Evolutionary conservation across 1,284 basidiomycete genomes (phyloP), one percentile per base, ranked within the genome.

Genomic region (Flammula alnicola): DNA sequence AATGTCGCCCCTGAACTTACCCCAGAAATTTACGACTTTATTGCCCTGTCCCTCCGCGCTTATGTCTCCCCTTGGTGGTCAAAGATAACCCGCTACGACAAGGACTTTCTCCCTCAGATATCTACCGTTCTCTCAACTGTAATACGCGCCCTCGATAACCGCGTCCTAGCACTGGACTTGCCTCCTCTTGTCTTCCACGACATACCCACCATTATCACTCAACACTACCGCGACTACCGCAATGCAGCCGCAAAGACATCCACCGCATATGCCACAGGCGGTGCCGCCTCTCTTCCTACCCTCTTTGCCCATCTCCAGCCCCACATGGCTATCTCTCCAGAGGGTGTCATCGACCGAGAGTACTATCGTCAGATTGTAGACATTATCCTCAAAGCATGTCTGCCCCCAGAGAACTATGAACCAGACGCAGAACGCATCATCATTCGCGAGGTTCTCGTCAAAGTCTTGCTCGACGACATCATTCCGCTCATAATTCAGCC

Each of bases 61-160:
- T 86, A 79, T 62, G 80, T 93, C 22, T 80, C 83, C 30, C 82
- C 88, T 0, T 93, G 90, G 91, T 93, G 91, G 88, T 76, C 83
- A 25, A 87, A 83, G 61, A 78, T 93, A 49, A 83, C 90, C 1
- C 80, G 86, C 53, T 88, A 89, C 59, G 91, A 93, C 78, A 88
- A 83, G 62, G 84, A 89, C 49, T 81, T 93, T 54, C 76, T 92
- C 22, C 85, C 88, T 12, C 81, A 89, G 51, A 80, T 92, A 27
- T 78, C 84, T 0, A 64, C 64, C 38, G 75, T 90, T 55, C 65
- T 91, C 49, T 72, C 77, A 19, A 68, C 74, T 49, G 78, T 89
- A 65, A 62, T 88, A 1, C 82, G 77, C 50, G 66, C 69, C 3
- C 69, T 93, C 32, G 86, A 91, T 60, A 63, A 71, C 3, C 83